A percentile compares a stretch with the other conserved stretches of the same genome.
Evolutionary conservation across 108 stramenopile genomes (phyloP).

Genomic region (Mediolabrus comicus): DNA sequence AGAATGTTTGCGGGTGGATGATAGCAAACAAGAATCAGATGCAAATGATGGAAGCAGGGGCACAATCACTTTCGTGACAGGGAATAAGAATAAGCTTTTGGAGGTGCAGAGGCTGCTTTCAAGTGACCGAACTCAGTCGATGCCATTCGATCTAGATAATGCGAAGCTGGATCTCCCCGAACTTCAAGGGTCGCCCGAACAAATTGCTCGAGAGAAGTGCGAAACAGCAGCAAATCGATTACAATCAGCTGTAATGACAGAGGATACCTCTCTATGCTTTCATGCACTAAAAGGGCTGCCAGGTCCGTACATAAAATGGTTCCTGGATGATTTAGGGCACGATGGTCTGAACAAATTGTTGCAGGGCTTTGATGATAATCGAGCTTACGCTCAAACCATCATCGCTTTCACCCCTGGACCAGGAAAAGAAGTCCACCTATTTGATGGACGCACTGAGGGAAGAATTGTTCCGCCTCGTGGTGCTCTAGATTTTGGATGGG

Average conservation of each 20-base stretch:
- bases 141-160: constrained; percentile 48
- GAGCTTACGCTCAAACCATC: constrained; percentile 90
- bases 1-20: constrained; percentile 48
- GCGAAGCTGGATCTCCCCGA: constrained; percentile 56
- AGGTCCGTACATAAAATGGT: constrained; percentile 96
- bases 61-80: constrained; percentile 87
- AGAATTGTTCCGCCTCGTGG: constrained; percentile 84
- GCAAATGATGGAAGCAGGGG: neutral
- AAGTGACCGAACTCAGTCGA: neutral
- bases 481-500: constrained; percentile 86
- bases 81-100: constrained; percentile 91
- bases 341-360: constrained; percentile 84
- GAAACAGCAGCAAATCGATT: constrained; percentile 57
- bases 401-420: constrained; percentile 84
- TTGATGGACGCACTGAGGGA: constrained; percentile 63
- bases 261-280: constrained; percentile 91
- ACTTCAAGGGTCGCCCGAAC: constrained; percentile 83
- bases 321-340: constrained; percentile 83
- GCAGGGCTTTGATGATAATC: constrained; percentile 69
- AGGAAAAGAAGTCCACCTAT: constrained; percentile 65
- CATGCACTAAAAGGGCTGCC: constrained; percentile 85
- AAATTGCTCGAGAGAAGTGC: constrained; percentile 88
- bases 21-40: neutral
- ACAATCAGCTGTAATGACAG: constrained; percentile 81
- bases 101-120: constrained; percentile 73